Evolutionary conservation across 192 early-diverging fungal genomes (phyloP), one percentile per base, ranked within the genome.

Genomic region (Kappamyces sp.): DNA sequence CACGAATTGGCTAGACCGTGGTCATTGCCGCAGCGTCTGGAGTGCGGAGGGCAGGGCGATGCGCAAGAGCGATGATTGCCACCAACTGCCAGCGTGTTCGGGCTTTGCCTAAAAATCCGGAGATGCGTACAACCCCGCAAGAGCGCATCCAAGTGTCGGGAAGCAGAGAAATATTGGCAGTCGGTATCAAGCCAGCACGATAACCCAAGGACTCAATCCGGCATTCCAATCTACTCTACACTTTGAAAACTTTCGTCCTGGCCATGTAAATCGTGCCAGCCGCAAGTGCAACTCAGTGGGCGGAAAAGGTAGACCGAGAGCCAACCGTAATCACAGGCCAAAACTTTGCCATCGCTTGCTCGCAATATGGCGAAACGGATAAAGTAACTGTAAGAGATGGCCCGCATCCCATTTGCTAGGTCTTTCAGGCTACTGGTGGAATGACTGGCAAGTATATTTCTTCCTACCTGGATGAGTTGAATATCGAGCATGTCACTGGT

Each of bases 331-430:
- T 41, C 5, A n/a, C 11, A 61, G 60, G 63, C 34, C 63, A 65
- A 32, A 65, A 65, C 43, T 65, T 58, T 58, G 63, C 63, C 15
- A 49, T 65, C 8, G 63, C 63, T 41, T 65, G 63, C 30, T 31
- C 46, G 4, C 35, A 65, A 41, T 65, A 54, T 12, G 63, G 63
- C 11, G 45, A 47, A 12, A 15, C 35, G 1, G 46, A 64, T 11
- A 47, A 64, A 35, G 37, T 64, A 12, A 54, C 63, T 9, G 35
- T n/a, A n/a, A n/a, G n/a, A n/a, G n/a, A n/a, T n/a, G n/a, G n/a
- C n/a, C n/a, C n/a, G n/a, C n/a, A n/a, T n/a, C n/a, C n/a, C n/a
- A n/a, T n/a, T n/a, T n/a, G n/a, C n/a, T n/a, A n/a, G n/a, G n/a
- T 64, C 2, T 35, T 64, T 5, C 63, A 64, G 34, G 7, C 12